These are phyloP conservation scores for Rhododendron henanense DNA, from an alignment of 148 eudicot genomes.

Conservation along the genomic window DNA sequence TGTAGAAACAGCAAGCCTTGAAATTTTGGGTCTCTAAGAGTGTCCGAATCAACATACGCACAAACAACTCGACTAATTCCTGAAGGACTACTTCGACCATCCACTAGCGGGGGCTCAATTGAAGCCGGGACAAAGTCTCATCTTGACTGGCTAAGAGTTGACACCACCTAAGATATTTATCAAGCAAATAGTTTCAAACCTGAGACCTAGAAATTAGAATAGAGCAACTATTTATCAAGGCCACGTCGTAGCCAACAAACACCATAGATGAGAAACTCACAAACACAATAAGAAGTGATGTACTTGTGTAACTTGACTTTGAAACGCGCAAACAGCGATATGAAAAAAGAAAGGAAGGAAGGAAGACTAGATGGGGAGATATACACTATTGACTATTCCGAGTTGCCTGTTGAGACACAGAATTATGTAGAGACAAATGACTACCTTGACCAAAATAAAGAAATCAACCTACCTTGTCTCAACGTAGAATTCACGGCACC, in stretches of 20 bases:
- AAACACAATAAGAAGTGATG: neutral
- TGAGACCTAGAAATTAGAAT: neutral
- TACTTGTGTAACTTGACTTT: neutral
- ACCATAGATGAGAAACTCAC: neutral
- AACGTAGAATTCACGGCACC: neutral
- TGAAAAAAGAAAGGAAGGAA: too few relatives aligned
- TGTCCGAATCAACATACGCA: neutral
- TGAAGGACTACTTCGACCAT: neutral
- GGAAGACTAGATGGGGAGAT: neutral
- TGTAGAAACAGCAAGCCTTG: neutral
- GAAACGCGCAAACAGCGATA: neutral
- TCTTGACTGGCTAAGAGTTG: too few relatives aligned
- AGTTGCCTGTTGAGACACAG: neutral
- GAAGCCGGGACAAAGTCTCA: too few relatives aligned
- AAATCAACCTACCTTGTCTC: slow-evolving; percentile 2
- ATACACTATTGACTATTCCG: neutral
- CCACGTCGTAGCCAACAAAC: neutral
- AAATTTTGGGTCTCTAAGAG: neutral
- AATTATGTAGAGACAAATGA: too few relatives aligned
- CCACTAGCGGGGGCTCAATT: neutral
- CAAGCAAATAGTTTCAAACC: neutral
- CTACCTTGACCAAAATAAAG: neutral
- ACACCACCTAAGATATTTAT: neutral
- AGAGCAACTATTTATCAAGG: neutral
- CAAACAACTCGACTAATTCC: neutral